Evolutionary conservation across 2,329 filamentous ascomycete species (phyloP).

Genomic region (Elsinoe fawcettii): DNA sequence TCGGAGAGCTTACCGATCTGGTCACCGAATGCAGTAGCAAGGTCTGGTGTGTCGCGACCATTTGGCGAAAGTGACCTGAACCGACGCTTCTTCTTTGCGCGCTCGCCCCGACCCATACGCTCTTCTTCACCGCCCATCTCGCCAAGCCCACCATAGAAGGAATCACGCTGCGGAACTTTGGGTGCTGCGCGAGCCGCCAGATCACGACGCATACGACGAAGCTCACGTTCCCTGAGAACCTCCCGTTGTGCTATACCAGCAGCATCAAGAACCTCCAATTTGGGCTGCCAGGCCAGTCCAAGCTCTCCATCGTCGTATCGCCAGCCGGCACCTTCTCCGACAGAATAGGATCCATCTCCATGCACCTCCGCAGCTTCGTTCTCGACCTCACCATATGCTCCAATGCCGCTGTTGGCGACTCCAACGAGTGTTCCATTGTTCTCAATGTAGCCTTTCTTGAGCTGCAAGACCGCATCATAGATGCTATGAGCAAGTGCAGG

Average conservation of each 20-base stretch:
- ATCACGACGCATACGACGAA: slow-evolving; percentile 76
- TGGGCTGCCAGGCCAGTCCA: slow-evolving; percentile 48
- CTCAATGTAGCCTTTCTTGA: slow-evolving; percentile 96
- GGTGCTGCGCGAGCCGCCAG: slow-evolving; percentile 65
- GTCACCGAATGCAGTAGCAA: slow-evolving; percentile 59
- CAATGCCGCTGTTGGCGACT: slow-evolving; percentile 64
- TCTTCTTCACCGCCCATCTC: slow-evolving; percentile 50
- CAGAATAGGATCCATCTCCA: slow-evolving; percentile 28
- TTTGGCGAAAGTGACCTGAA: slow-evolving; percentile 82
- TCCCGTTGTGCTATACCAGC: slow-evolving; percentile 98
- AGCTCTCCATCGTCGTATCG: slow-evolving; percentile 88
- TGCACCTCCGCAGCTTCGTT: slow-evolving; percentile 70
- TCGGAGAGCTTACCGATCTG: slow-evolving; percentile 59
- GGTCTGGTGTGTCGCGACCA: slow-evolving; percentile 75
- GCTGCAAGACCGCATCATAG: slow-evolving; percentile 82
- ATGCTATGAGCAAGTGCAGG: slow-evolving; percentile 92
- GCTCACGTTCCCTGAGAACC: slow-evolving; percentile 84
- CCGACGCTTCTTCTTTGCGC: slow-evolving; percentile 89
- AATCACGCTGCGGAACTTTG: slow-evolving; percentile 43
- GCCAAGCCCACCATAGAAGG: slow-evolving; percentile 46
- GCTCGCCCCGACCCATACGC: slow-evolving; percentile 81
- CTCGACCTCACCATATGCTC: slow-evolving; percentile 65
- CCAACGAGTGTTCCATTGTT: slow-evolving; percentile 56
- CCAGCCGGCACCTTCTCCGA: slow-evolving; percentile 78
- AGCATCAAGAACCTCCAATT: slow-evolving; percentile 60